Evolutionary conservation across 371 early-diverging fungal species (phyloP), one percentile per base, ranked within the genome.

Genomic region (Mucor circinelloides): DNA sequence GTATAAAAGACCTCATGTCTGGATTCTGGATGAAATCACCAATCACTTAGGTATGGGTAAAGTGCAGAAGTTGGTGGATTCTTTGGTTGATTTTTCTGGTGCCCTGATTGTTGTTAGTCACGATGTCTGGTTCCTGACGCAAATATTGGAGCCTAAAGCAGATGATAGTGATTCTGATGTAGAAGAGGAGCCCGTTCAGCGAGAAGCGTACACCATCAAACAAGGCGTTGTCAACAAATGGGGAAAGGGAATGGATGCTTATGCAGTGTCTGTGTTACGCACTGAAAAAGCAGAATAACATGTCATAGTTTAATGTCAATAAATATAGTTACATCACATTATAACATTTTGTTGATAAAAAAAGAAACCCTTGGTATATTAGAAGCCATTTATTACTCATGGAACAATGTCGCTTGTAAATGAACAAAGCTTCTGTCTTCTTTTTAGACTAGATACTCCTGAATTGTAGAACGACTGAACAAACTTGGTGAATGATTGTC

Each of bases 11-110:
- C 91, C 95, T 7, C 91, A 96, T 70, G 81, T 96, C 9, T 73
- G 96, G 31, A 78, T 94, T 42, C 80, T 94, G 25, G 95, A 95
- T 75, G 95, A 95, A 81, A 91, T 92, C 50, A 93, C 93, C 23
- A 96, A 94, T 71, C 93, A 92, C 66, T 74, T 89, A 68, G 92
- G 92, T 81, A 89, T 93, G 86, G 88, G 87, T 19, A 88, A 88
- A 8, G 87, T 91, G 10, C 88, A 91, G 34, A 83, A 83, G 7
- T 62, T 93, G 15, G 80, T 85, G 6, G 85, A 87, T 10, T 88
- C 87, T 1, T 68, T 93, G 25, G 75, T 79, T 28, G 84, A 75
- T 9, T 93, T 78, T 66, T 63, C 84, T 3, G 88, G 93, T 2
- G 89, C 85, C 9, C 77, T 92, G 21, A 78, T 93, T 8, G 60